These are phyloP conservation scores for Crucibulum laeve DNA, from an alignment of 768 basidiomycete species.

Conservation along the genomic window DNA sequence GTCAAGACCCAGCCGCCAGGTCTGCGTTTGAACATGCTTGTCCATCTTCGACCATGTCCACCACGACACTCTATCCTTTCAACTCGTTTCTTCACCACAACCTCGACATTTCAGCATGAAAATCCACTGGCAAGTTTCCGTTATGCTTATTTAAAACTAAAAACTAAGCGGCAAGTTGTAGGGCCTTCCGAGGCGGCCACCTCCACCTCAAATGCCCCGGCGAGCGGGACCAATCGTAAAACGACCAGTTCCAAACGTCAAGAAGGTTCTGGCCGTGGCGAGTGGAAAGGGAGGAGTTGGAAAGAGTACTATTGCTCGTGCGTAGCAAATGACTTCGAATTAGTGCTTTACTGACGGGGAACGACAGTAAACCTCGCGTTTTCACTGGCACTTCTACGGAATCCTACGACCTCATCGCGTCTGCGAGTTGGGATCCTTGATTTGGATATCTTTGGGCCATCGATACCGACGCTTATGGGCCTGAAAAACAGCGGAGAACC, in stretches of 20 bases:
- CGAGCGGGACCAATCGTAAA: slow-evolving; percentile 49
- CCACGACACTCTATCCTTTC: not conserved
- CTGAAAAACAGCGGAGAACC: slow-evolving; percentile 78
- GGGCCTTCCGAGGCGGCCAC: slow-evolving; percentile 26
- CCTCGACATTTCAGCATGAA: slow-evolving; percentile 33
- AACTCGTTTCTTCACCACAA: slow-evolving; percentile 15
- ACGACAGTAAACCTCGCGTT: slow-evolving; percentile 76
- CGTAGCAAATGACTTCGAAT: slow-evolving; percentile 9
- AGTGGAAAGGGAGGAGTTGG: slow-evolving; percentile 97
- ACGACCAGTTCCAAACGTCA: slow-evolving; percentile 65
- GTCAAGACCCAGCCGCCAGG: too few species aligned
- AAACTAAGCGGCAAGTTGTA: slow-evolving; percentile 7
- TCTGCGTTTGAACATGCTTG: not conserved
- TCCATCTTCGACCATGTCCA: not conserved
- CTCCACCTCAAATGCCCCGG: slow-evolving; percentile 59
- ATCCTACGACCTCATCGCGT: slow-evolving; percentile 26
- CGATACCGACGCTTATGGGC: slow-evolving; percentile 90
- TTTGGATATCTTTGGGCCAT: slow-evolving; percentile 94
- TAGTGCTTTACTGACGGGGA: not conserved
- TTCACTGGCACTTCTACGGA: slow-evolving; percentile 50
- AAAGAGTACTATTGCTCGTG: slow-evolving; percentile 91
- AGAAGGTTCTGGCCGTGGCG: slow-evolving; percentile 78
- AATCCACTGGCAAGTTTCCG: slow-evolving; percentile 48
- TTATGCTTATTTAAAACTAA: not conserved
- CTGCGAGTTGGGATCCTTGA: slow-evolving; percentile 85